These are phyloP conservation scores for Sclerotinia borealis DNA, from an alignment of 2,329 filamentous ascomycete species.

Conservation along the genomic window DNA sequence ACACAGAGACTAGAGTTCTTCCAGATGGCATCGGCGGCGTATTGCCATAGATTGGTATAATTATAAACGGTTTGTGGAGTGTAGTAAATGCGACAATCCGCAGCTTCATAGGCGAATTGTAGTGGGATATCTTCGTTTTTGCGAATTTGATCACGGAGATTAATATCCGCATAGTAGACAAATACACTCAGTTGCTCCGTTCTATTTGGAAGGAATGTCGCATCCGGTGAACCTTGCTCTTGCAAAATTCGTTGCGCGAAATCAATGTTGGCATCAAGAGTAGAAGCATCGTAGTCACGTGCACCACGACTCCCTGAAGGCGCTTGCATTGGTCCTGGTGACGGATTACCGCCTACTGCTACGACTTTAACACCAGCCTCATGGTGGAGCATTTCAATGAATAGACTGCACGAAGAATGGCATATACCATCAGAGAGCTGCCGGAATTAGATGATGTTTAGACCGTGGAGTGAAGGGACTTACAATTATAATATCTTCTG, in stretches of 20 bases:
- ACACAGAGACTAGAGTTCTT: conserved; percentile 33
- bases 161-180: conserved; percentile 34
- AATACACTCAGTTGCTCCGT: conserved; percentile 14
- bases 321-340: conserved; percentile 45
- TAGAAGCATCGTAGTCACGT: conserved; percentile 30
- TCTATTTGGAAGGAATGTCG: conserved; percentile 25
- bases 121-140: conserved; percentile 36
- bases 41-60: conserved; percentile 44
- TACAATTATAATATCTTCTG: conserved; percentile 37
- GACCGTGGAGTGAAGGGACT: neutral
- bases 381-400: conserved; percentile 48
- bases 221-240: conserved; percentile 10
- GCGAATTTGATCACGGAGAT: conserved; percentile 37
- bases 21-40: conserved; percentile 37
- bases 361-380: conserved; percentile 48
- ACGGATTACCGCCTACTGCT: conserved; percentile 45
- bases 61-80: conserved; percentile 47
- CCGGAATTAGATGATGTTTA: conserved; percentile 30
- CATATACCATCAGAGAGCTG: conserved; percentile 52
- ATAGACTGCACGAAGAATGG: conserved; percentile 52
- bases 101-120: conserved; percentile 56
- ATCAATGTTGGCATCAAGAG: conserved; percentile 21
- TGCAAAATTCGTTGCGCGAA: conserved; percentile 24
- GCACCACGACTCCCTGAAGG: conserved; percentile 46
- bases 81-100: conserved; percentile 55